Evolutionary conservation across 306 rosid species (phyloP), one percentile per base, ranked within the genome.

Genomic region (Castanea sativa): DNA sequence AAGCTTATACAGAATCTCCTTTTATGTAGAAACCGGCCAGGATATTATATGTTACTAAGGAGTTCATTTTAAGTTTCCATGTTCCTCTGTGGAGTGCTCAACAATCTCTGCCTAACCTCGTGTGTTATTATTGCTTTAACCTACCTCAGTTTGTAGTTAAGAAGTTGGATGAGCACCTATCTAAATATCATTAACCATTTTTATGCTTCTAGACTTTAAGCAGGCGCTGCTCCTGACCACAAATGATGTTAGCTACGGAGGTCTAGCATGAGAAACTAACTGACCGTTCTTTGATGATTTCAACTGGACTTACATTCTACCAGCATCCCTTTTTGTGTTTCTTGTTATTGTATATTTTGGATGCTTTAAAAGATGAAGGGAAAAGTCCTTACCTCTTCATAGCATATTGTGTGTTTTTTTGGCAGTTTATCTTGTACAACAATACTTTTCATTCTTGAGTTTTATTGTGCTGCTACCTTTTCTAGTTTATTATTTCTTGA

Each of bases 401-500:
- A 11, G 20, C 53, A 49, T 49, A 12, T 12, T 49, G 16, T 10
- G 4, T 49, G 3, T 49, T 49, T 5, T 61, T 16, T 29, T 30
- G 20, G 20, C 30, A 15, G 12, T 64, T 64, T 64, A 30, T 64
- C 70, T 29, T 64, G 70, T 30, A 29, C 23, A 2, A 64, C 10
- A 15, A 5, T 30, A 30, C 32, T 14, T 29, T 11, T 21, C 11
- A 8, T 10, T 6, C 30, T 58, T 58, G 64, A 20, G 11, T 21
- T 21, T 25, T 13, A 7, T 2, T 49, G 15, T 3, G 53, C 53
- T 49, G 16, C 16, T 58, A 21, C 69, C 63, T 71, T 35, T 11
- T 82, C 14, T n/a, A 29, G 33, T 61, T 35, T 51, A 51, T 70
- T 79, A 55, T 67, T 72, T 19, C 65, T 73, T 78, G 73, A 53